Evolutionary conservation across 345 rosid genomes (phyloP).

Genomic region (Clausena lansium): DNA sequence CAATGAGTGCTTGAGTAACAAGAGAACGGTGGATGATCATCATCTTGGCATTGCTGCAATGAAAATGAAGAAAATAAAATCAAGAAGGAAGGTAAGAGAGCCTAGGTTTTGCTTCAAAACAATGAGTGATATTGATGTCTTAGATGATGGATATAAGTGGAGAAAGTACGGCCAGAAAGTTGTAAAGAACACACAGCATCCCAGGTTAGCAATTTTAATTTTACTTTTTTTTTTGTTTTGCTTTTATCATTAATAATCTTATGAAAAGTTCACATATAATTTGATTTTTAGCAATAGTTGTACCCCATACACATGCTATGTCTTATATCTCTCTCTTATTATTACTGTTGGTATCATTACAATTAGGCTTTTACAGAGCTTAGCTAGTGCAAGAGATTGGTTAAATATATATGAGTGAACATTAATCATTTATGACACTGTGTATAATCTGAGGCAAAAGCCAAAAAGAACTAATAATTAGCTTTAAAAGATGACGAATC

Average conservation of each 20-base stretch:
- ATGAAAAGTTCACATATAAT: slow-evolving; percentile 13
- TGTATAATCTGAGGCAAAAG: slow-evolving; percentile 11
- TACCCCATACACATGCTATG: slow-evolving; percentile 34
- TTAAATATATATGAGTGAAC: background rate
- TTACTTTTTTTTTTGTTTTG: slow-evolving; percentile 1
- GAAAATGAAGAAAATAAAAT: slow-evolving; percentile 80
- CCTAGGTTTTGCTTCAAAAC: slow-evolving; percentile 99
- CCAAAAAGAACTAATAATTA: slow-evolving; percentile 48
- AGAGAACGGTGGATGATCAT: slow-evolving; percentile 29
- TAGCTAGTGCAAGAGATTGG: slow-evolving; percentile 27
- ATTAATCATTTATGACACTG: slow-evolving; percentile 20
- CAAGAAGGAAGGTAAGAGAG: slow-evolving; percentile 90
- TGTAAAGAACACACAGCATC: slow-evolving; percentile 96
- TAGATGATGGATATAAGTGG: slow-evolving; percentile 99
- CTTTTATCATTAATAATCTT: slow-evolving; percentile 11
- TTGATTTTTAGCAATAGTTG: slow-evolving; percentile 21
- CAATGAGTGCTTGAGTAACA: slow-evolving; percentile 36
- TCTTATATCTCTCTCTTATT: slow-evolving; percentile 23
- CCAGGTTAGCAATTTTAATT: slow-evolving; percentile 51
- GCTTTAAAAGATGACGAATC: slow-evolving; percentile 31
- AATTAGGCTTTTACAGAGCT: slow-evolving; percentile 29
- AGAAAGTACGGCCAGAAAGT: slow-evolving; percentile 99
- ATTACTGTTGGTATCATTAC: slow-evolving; percentile 25
- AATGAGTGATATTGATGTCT: slow-evolving; percentile 88
- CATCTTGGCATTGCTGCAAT: slow-evolving; percentile 50